Conservation (phyloP, 768 basidiomycete species). For the Suillus discolor region DNA sequence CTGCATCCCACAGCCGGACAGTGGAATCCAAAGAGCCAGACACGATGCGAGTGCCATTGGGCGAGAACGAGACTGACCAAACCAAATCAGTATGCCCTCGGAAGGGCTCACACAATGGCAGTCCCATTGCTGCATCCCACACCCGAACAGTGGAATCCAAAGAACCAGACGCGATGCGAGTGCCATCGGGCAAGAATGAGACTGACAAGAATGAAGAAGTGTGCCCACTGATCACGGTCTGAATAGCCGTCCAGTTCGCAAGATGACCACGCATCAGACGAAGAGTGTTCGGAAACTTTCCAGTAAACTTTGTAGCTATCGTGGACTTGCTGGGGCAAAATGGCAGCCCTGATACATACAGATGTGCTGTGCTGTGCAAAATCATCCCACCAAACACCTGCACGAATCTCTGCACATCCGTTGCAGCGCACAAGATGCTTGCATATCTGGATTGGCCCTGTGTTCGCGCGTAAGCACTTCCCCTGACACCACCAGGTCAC, state of each 20-base stretch:
- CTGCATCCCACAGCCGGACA: no score
- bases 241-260: slow-evolving; percentile 9
- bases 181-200: slow-evolving; percentile 17
- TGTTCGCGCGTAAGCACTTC: neutral
- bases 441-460: slow-evolving; percentile 7
- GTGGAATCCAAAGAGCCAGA: no score
- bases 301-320: slow-evolving; percentile 16
- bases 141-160: no score
- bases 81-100: no score
- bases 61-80: no score
- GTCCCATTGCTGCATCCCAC: no score
- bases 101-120: no score
- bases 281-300: slow-evolving; percentile 2
- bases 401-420: slow-evolving; percentile 19
- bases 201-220: neutral
- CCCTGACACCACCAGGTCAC: neutral
- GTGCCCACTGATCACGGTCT: slow-evolving; percentile 7
- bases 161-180: slow-evolving; percentile 20
- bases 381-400: slow-evolving; percentile 15
- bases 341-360: slow-evolving; percentile 27
- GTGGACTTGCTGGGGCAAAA: slow-evolving; percentile 28
- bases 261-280: neutral
- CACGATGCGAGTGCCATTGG: no score
- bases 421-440: neutral
- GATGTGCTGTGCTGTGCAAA: slow-evolving; percentile 22